Evolutionary conservation across 2,329 filamentous ascomycete genomes (phyloP).

Genomic region (Nemania serpens): DNA sequence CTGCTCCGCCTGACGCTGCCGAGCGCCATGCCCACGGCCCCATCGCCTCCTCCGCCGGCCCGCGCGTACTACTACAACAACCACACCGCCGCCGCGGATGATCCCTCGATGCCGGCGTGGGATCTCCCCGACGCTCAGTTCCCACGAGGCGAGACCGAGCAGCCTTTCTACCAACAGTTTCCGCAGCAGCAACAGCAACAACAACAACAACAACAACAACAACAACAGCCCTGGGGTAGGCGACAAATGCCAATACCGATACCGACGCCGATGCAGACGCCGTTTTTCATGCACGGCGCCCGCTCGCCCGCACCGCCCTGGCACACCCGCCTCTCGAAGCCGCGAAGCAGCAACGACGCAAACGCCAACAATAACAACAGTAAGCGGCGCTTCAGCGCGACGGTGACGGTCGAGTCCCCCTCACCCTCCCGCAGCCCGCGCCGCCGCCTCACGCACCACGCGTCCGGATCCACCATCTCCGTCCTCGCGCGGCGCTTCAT

Average conservation of each 20-base stretch:
- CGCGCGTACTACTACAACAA: too few relatives aligned
- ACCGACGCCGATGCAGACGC: background rate
- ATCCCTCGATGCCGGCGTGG: background rate
- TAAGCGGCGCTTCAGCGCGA: background rate
- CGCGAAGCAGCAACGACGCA: too few relatives aligned
- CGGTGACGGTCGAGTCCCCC: slow-evolving; percentile 1
- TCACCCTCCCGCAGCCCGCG: background rate
- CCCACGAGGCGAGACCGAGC: background rate
- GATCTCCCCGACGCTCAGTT: background rate
- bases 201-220: background rate
- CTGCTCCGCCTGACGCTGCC: slow-evolving; percentile 7
- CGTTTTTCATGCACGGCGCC: slow-evolving; percentile 22
- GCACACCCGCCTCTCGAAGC: slow-evolving; percentile 4
- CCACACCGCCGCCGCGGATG: background rate
- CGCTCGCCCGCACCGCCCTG: slow-evolving; percentile 14
- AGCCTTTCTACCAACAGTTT: background rate
- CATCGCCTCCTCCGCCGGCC: background rate
- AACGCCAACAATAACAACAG: too few relatives aligned
- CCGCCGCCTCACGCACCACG: slow-evolving; percentile 2
- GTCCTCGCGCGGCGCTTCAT: slow-evolving; percentile 18
- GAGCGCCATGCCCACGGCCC: background rate
- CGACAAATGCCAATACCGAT: background rate
- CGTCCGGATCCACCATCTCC: slow-evolving; percentile 16
- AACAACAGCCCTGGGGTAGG: background rate
- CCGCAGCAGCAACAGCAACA: background rate